A percentile compares a stretch with the other conserved stretches of the same genome.
phyloP scores from a whole-genome alignment of 768 basidiomycete species.

The Tylopilus plumbeoviolaceoides region DNA sequence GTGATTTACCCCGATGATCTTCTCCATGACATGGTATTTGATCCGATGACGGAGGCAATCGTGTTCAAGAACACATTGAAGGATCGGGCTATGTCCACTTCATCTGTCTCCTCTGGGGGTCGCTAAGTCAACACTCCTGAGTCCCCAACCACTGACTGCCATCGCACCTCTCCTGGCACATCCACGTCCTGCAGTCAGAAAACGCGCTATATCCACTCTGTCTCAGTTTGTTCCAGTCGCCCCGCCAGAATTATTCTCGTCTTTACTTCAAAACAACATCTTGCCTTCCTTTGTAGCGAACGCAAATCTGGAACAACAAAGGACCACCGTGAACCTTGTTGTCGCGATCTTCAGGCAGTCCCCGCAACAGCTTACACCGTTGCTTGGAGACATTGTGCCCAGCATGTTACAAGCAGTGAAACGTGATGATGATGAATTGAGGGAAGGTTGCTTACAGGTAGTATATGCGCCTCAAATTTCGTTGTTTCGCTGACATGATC shows the following conservation, averaged over 20 bases:
- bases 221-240: too few species aligned
- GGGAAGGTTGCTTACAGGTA: conserved; percentile 78
- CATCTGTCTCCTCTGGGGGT: conserved; percentile 45
- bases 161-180: too few species aligned
- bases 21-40: conserved; percentile 93
- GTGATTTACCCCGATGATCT: conserved; percentile 87
- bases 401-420: conserved; percentile 66
- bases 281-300: conserved; percentile 54
- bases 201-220: conserved; percentile 75
- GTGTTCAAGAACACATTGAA: conserved; percentile 77
- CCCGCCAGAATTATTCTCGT: too few species aligned
- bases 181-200: too few species aligned
- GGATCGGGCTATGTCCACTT: conserved; percentile 44
- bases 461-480: conserved; percentile 1
- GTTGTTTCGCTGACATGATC: too few species aligned
- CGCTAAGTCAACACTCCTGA: conserved; percentile 55
- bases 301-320: conserved; percentile 62
- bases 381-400: conserved; percentile 61
- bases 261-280: conserved; percentile 55
- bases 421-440: conserved; percentile 79
- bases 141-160: too few species aligned
- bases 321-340: too few species aligned
- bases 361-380: conserved; percentile 59
- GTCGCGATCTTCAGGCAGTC: too few species aligned
- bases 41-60: too few species aligned